A percentile compares a stretch with the other conserved stretches of the same genome.
phyloP scores from a whole-genome alignment of 2,329 filamentous ascomycete genomes.

The Camillea tinctor region DNA sequence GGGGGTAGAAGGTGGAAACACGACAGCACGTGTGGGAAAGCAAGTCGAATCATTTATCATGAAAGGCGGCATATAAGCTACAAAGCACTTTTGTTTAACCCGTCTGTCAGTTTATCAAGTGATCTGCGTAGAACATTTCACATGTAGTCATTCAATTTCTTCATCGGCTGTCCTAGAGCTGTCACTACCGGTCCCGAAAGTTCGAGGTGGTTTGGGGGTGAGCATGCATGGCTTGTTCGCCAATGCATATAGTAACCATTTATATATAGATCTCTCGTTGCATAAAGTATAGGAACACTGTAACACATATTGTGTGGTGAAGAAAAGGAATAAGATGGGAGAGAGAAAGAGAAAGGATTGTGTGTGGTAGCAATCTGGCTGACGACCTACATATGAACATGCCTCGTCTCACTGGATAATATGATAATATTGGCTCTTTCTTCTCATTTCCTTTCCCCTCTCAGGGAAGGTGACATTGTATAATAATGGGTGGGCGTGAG shows the following conservation, averaged over 20 bases:
- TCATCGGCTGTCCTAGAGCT: not conserved
- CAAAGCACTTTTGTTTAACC: not conserved
- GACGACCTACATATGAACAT: not conserved
- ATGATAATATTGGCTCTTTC: not conserved
- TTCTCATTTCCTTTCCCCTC: too few species aligned
- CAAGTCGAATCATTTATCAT: slow-evolving; percentile 4
- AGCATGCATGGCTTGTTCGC: not conserved
- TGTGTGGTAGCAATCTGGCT: not conserved
- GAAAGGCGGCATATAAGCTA: not conserved
- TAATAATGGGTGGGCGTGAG: not conserved
- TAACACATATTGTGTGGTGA: not conserved
- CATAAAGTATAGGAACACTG: not conserved
- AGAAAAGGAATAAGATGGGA: slow-evolving; percentile 2
- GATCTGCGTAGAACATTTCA: not conserved
- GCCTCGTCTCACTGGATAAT: not conserved
- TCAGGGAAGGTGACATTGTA: not conserved
- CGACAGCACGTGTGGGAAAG: not conserved
- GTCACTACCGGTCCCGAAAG: not conserved
- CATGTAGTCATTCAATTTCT: not conserved
- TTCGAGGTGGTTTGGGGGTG: not conserved
- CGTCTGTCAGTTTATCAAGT: not conserved
- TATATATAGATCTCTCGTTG: not conserved
- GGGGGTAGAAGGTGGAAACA: not conserved
- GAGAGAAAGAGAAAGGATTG: not conserved
- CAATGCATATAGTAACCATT: not conserved